Conservation (phyloP, 1,284 basidiomycete genomes). For the Kalmanozyma brasiliensis region DNA sequence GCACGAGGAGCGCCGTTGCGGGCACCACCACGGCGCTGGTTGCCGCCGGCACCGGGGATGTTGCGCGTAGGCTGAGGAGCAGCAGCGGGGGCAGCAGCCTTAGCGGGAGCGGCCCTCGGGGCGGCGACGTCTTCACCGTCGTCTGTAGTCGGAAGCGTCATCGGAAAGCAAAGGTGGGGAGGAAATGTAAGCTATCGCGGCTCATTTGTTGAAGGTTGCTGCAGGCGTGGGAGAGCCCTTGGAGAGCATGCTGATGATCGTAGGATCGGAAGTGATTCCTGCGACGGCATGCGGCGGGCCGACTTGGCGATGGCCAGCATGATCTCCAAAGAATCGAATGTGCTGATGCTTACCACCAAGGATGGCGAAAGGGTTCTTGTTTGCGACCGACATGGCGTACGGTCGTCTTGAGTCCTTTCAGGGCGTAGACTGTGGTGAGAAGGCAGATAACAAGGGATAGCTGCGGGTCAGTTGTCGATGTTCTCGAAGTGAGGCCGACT, state of each 20-base stretch:
- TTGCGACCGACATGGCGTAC: slow-evolving; percentile 67
- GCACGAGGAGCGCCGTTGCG: slow-evolving; percentile 51
- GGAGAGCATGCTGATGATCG: background rate
- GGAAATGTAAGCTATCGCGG: too few species aligned
- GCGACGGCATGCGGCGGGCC: too few species aligned
- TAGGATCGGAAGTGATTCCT: background rate
- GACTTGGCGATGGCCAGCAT: background rate
- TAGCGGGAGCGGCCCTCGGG: slow-evolving; percentile 57
- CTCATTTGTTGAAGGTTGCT: too few species aligned
- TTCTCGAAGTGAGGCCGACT: background rate
- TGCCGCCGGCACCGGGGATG: slow-evolving; percentile 61
- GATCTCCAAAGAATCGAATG: background rate
- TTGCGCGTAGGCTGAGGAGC: slow-evolving; percentile 51
- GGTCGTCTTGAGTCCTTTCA: slow-evolving; percentile 54
- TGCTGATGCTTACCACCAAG: slow-evolving; percentile 59
- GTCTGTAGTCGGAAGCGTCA: slow-evolving; percentile 38
- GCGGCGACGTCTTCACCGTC: slow-evolving; percentile 57
- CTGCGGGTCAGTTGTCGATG: slow-evolving; percentile 15
- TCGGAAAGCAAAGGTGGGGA: too few species aligned
- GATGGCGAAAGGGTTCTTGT: slow-evolving; percentile 66
- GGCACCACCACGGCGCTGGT: slow-evolving; percentile 50
- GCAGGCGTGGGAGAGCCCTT: too few species aligned
- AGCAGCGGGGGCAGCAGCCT: slow-evolving; percentile 54
- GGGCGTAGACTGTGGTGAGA: slow-evolving; percentile 29
- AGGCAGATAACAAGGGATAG: background rate